These are phyloP conservation scores for Lathyrus aphaca DNA, from an alignment of 306 rosid species.

Conservation along the genomic window DNA sequence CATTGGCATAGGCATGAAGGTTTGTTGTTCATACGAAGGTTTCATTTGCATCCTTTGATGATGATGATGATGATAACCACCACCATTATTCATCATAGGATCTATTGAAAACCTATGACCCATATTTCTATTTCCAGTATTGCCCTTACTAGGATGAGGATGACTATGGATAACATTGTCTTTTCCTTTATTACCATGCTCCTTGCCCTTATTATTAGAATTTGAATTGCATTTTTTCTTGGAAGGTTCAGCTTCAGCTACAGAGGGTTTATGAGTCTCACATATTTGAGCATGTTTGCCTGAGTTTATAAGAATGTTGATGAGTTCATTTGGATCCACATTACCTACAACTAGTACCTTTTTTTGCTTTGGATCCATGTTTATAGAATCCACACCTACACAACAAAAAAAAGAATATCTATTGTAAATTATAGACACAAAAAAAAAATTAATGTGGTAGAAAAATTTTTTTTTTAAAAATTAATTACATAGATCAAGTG, in stretches of 20 bases:
- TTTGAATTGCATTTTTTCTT: too few species aligned
- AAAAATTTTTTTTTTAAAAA: too few species aligned
- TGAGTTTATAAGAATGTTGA: slow-evolving; percentile 58
- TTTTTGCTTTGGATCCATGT: slow-evolving; percentile 61
- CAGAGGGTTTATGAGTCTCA: too few species aligned
- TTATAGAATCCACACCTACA: slow-evolving; percentile 57
- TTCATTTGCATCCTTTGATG: slow-evolving; percentile 67
- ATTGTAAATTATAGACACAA: not conserved
- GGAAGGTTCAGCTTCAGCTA: too few species aligned
- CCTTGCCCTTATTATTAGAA: too few species aligned
- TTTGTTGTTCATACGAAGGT: slow-evolving; percentile 43
- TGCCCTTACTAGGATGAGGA: not conserved
- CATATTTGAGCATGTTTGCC: slow-evolving; percentile 72
- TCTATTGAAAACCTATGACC: slow-evolving; percentile 49
- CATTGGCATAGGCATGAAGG: slow-evolving; percentile 76
- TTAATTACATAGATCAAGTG: too few species aligned
- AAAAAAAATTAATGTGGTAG: too few species aligned
- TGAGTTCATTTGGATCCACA: slow-evolving; percentile 54
- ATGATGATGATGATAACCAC: slow-evolving; percentile 58
- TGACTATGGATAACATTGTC: not conserved
- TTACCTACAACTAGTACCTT: slow-evolving; percentile 61
- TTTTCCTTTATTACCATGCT: too few species aligned
- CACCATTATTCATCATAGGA: slow-evolving; percentile 38
- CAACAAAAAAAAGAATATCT: not conserved
- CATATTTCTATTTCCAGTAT: slow-evolving; percentile 12